Conservation (phyloP, 148 eudicot species). For the Camellia lanceoleosa region DNA sequence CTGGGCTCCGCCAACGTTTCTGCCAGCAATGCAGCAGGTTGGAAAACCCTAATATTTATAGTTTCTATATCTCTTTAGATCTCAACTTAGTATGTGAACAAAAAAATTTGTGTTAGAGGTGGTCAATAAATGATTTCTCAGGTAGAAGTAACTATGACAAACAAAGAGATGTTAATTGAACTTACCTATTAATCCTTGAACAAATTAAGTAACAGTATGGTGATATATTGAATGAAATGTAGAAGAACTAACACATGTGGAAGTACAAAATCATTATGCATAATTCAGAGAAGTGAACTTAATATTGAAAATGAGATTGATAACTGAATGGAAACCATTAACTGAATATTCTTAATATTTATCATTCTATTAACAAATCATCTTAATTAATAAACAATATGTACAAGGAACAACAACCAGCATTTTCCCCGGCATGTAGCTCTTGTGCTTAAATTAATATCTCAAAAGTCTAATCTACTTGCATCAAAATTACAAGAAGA, state of each 20-base stretch:
- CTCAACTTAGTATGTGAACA: not conserved
- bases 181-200: not conserved
- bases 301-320: not conserved
- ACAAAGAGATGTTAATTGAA: not conserved
- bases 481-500: not conserved
- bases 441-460: not conserved
- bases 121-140: not conserved
- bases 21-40: constrained; percentile 92
- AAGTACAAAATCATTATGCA: not conserved
- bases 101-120: not conserved
- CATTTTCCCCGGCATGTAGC: not conserved
- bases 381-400: not conserved
- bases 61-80: not conserved
- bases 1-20: constrained; percentile 54
- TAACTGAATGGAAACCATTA: not conserved
- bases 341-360: not conserved
- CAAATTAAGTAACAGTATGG: not conserved
- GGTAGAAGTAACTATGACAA: not conserved
- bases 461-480: not conserved
- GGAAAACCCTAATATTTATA: constrained; percentile 3
- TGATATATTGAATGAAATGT: not conserved
- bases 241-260: not conserved
- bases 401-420: not conserved
- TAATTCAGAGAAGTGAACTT: too few species aligned
- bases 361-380: not conserved